Base-by-base conservation (phyloP, 352 stramenopile species). In the Phytophthora ramorum region DNA sequence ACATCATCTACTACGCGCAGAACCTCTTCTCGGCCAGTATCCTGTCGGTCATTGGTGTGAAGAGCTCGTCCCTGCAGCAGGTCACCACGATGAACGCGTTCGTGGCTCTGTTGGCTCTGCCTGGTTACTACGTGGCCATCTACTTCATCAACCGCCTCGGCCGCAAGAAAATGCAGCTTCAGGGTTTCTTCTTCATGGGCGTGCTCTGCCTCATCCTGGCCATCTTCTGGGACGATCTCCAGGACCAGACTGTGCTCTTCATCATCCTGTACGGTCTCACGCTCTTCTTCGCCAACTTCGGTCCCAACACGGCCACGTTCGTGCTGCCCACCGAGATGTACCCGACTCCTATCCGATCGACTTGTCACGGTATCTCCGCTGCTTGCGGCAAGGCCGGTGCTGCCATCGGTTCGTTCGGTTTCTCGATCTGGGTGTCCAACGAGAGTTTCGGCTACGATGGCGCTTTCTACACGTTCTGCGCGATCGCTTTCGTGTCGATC, bases 291-390 rank as follows among this genome's bases (percentile, higher is more conserved):
- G 73, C 83, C 34, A 93, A 95, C 69, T 96, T 96, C 55, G 89
- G 89, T 0, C 87, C 89, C 22, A 95, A 95, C 71, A 80, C 71
- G 32, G 87, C 88, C 16, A 96, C 88, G 8, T 96, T 96, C 71
- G 81, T 97, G 26, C 81, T 97, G 65, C 90, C 90, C 0, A 89
- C 91, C 0, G 90, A 96, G 71, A 87, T 96, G 41, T 79, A 77
- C 58, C 71, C 71, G 28, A 96, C 90, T 14, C 75, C 90, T 58
- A 88, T 95, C 58, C 78, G 90, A 17, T 89, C 80, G 20, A 85
- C 83, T n/a, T 93, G 85, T 61, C 88, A 96, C 74, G 89, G 90
- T 14, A 89, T 96, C 68, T 56, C 45, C 2, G 56, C 45, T 32
- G 45, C 56, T 14, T 55, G 44, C 16, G 45, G 56, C 22, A 56